Evolutionary conservation across 331 rosid species (phyloP).

Genomic region (Quercus phellos): DNA sequence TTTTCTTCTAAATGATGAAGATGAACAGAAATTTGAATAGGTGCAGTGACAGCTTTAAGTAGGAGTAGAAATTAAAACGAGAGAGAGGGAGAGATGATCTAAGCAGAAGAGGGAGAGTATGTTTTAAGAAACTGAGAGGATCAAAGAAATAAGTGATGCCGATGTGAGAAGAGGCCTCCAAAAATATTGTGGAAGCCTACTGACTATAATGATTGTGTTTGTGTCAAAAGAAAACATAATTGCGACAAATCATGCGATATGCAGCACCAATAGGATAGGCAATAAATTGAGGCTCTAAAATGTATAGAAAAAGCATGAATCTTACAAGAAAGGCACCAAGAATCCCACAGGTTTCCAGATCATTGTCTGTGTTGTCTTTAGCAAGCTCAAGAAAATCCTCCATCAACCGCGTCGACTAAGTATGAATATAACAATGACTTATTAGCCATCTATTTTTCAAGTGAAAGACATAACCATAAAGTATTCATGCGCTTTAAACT

Average conservation of each 20-base stretch:
- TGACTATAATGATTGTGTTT: background rate
- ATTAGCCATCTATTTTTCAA: slow-evolving; percentile 11
- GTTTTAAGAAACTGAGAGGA: background rate
- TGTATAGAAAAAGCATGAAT: slow-evolving; percentile 7
- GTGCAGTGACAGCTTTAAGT: background rate
- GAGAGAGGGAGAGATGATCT: background rate
- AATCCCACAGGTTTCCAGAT: slow-evolving; percentile 78
- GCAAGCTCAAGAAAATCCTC: slow-evolving; percentile 78
- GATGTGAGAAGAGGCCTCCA: background rate
- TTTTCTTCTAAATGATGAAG: too few relatives aligned
- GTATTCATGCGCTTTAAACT: background rate
- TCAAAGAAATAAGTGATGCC: background rate
- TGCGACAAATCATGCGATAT: background rate
- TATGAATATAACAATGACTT: slow-evolving; percentile 15
- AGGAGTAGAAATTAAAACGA: background rate
- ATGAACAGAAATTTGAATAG: background rate
- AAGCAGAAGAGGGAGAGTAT: background rate
- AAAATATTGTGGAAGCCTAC: background rate
- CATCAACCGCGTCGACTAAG: slow-evolving; percentile 56
- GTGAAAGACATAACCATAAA: background rate
- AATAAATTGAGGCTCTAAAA: background rate
- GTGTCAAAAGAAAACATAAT: slow-evolving; percentile 1
- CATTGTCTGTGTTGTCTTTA: slow-evolving; percentile 61
- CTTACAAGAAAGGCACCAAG: slow-evolving; percentile 79
- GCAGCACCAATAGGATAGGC: background rate